Evolutionary conservation across 164 flowering plant genomes (phyloP), one percentile per base, ranked within the genome.

Genomic region (Berberis vulgaris): DNA sequence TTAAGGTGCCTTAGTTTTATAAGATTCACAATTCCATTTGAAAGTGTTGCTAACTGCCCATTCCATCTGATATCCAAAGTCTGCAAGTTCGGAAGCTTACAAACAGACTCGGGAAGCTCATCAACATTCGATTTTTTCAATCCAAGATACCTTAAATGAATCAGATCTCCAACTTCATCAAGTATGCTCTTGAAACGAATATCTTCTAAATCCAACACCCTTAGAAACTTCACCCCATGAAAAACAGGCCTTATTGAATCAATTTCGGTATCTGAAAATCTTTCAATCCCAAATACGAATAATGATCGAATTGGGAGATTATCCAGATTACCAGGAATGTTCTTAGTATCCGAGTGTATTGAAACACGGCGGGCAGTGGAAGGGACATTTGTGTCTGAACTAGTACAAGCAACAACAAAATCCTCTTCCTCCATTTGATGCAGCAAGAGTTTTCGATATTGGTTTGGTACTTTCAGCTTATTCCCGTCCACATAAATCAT

Each of bases 191-290:
- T 63, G 57, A 69, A 49, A 59, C 42, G 55, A 54, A 65, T 39
- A 7, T 57, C 61, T 69, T 71, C 78, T 9, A 72, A 61, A 72
- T 76, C 72, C 49, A 75, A 64, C 41, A 75, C 73, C 45, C 70
- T 39, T 53, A 72, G 65, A 61, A 61, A 46, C 60, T 69, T 69
- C 59, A 68, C 47, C 26, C 72, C 54, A 49, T 26, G 10, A 54
- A 56, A 46, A 42, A 57, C 52, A 4, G 46, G n/a, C 11, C 63
- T 61, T n/a, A 69, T 53, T 70, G 72, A 55, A 58, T 69, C 56
- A 53, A 50, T 61, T 13, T 58, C 45, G 0, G 49, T 64, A 38
- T 54, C 70, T 11, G 70, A 59, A 39, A 63, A 49, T 8, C 64
- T 52, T 61, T 60, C 43, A 39, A 63, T 65, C 5, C 63, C 65